These are phyloP conservation scores for Cutaneotrichosporon sp. DNA, from an alignment of 1,284 basidiomycete species.

Conservation along the genomic window DNA sequence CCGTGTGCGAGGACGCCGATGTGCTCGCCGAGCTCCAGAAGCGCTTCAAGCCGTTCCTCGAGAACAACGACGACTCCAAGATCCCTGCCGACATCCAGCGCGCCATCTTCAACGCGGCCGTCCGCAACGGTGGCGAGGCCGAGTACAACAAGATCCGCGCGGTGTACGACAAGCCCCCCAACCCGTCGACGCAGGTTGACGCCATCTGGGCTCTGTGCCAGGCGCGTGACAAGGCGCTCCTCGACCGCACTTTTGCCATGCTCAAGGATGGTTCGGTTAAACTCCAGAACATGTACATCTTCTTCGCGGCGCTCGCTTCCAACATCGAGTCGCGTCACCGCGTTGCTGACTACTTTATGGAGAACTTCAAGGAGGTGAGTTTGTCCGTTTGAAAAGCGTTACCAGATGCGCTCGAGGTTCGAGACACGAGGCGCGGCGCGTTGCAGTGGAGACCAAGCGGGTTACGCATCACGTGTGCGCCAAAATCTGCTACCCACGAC, in stretches of 20 bases:
- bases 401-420: too few species aligned
- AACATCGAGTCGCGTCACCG: slow-evolving; percentile 39
- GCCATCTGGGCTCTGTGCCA: slow-evolving; percentile 56
- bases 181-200: slow-evolving; percentile 63
- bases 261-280: slow-evolving; percentile 53
- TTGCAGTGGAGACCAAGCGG: not conserved
- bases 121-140: slow-evolving; percentile 65
- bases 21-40: slow-evolving; percentile 67
- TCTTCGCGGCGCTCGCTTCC: slow-evolving; percentile 45
- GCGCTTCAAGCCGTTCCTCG: slow-evolving; percentile 68
- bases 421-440: too few species aligned
- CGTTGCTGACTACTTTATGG: slow-evolving; percentile 52
- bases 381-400: not conserved
- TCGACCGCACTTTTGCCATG: slow-evolving; percentile 60
- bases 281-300: slow-evolving; percentile 62
- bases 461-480: not conserved
- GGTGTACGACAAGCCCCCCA: slow-evolving; percentile 67
- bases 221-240: slow-evolving; percentile 44
- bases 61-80: slow-evolving; percentile 67
- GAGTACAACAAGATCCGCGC: slow-evolving; percentile 72
- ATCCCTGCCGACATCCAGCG: slow-evolving; percentile 73
- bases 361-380: slow-evolving; percentile 61
- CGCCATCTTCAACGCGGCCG: slow-evolving; percentile 49
- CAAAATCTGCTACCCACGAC: too few species aligned
- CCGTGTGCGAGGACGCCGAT: slow-evolving; percentile 59